Conservation (phyloP, 352 stramenopile species). For the Phytopythium mirpurense region DNA sequence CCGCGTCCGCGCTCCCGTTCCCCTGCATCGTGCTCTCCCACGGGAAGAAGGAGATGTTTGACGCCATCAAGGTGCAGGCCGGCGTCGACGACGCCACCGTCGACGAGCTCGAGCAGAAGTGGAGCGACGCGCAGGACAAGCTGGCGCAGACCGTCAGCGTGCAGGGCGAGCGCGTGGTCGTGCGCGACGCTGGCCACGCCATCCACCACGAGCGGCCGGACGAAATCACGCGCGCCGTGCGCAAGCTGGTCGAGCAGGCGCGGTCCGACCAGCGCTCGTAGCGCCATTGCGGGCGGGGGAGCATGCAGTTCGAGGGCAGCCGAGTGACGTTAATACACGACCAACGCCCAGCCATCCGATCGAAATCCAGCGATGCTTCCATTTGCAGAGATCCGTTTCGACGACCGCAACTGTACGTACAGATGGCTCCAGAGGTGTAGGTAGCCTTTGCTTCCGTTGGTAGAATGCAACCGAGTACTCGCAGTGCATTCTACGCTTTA, state of each 20-base stretch:
- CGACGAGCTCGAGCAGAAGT: conserved; percentile 53
- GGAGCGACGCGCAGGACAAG: conserved; percentile 51
- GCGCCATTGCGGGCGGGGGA: no score
- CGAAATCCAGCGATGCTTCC: no score
- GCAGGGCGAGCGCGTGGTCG: conserved; percentile 38
- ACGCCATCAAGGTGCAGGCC: conserved; percentile 52
- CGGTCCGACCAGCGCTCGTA: neutral
- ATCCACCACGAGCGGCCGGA: conserved; percentile 76
- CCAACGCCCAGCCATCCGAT: no score
- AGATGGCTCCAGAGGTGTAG: neutral
- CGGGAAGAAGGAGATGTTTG: conserved; percentile 58
- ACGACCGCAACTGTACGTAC: no score
- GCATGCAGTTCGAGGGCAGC: no score
- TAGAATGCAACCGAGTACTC: no score
- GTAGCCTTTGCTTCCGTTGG: no score
- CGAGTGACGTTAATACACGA: no score
- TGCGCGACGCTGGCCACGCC: conserved; percentile 53
- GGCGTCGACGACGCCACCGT: conserved; percentile 36
- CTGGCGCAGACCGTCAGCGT: conserved; percentile 40
- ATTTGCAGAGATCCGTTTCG: no score
- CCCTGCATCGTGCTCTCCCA: conserved; percentile 74
- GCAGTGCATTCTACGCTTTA: no score
- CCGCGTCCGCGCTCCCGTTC: conserved; percentile 27
- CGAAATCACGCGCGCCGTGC: conserved; percentile 46
- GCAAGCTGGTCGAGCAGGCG: conserved; percentile 41